Conservation (phyloP, 371 early-diverging fungal species). For the Globomyces sp. region DNA sequence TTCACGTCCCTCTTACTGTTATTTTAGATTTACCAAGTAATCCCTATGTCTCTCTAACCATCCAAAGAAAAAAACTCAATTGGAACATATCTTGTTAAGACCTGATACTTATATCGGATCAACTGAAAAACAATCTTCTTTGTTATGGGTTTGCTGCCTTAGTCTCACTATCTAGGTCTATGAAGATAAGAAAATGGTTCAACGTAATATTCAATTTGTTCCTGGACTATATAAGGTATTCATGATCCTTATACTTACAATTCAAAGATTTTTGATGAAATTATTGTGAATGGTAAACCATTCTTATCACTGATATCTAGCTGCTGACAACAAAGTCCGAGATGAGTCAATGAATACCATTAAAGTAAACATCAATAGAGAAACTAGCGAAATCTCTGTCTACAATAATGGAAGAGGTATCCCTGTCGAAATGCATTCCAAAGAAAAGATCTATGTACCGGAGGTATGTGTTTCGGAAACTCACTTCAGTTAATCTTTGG, state of each 20-base stretch:
- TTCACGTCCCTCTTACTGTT: too few relatives aligned
- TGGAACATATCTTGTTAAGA: conserved; percentile 90
- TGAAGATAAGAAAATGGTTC: conserved; percentile 61
- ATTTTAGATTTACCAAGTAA: too few relatives aligned
- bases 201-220: conserved; percentile 78
- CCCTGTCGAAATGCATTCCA: conserved; percentile 93
- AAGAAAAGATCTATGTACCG: conserved; percentile 96
- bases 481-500: conserved; percentile 87
- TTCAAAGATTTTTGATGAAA: conserved; percentile 94
- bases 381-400: conserved; percentile 84
- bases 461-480: conserved; percentile 48
- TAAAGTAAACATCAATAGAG: conserved; percentile 88
- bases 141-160: conserved; percentile 66
- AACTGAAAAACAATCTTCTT: conserved; percentile 78
- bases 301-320: conserved; percentile 19
- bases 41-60: too few relatives aligned
- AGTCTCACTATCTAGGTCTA: conserved; percentile 17
- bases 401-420: conserved; percentile 98
- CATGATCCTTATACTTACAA: too few relatives aligned
- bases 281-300: conserved; percentile 88
- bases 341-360: conserved; percentile 92
- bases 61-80: conserved; percentile 89
- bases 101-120: conserved; percentile 99
- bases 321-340: conserved; percentile 61
- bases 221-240: conserved; percentile 95